Base-by-base conservation (phyloP, 805 yeast species). In the Metschnikowia corniflorae region DNA sequence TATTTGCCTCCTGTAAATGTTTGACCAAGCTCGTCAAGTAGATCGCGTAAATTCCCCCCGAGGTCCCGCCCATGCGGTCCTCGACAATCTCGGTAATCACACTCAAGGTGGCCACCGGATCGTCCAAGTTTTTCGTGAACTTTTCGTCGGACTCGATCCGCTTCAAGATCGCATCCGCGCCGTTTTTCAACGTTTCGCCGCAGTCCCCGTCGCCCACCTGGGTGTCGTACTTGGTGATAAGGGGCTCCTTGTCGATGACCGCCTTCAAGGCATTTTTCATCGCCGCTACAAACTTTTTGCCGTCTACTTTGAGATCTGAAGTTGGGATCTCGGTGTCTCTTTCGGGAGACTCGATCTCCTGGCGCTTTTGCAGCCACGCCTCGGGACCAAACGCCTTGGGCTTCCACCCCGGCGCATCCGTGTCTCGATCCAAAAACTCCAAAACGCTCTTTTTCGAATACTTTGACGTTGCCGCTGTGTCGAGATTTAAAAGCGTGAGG, bases 121-220 rank as follows among this genome's bases (percentile, higher is more conserved):
- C 82, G 13, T 51, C 31, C 26, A 71, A 47, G 7, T 42, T 34
- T 27, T 51, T 39, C 19, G 37, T 35, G 31, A 60, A 57, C n/a
- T 58, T 60, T 7, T 59, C 49, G 18, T 58, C 57, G 14, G 53
- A 34, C 7, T 68, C 63, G 31, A 86, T 61, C 15, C 78, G 76
- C 8, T 70, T 63, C 29, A 78, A 59, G 28, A 89, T 74, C 1
- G 85, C 88, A 37, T 80, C 71, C 19, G 88, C 93, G 26, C 97
- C 97, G 16, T 77, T 73, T 10, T 80, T 86, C 43, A 89, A 65
- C 1, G 97, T 89, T 51, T 86, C 93, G 26, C 97, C 97, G 63
- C 97, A 89, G 57, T 89, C 97, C 50, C 97, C 97, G 58, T 89
- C 97, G 40, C 97, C 97, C 1, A 91, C 96, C 47, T 79, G 71